Percentiles rank a stretch among this genome's conserved stretches.
Conservation (phyloP, 257 asterid species). For the Paulownia fortunei region DNA sequence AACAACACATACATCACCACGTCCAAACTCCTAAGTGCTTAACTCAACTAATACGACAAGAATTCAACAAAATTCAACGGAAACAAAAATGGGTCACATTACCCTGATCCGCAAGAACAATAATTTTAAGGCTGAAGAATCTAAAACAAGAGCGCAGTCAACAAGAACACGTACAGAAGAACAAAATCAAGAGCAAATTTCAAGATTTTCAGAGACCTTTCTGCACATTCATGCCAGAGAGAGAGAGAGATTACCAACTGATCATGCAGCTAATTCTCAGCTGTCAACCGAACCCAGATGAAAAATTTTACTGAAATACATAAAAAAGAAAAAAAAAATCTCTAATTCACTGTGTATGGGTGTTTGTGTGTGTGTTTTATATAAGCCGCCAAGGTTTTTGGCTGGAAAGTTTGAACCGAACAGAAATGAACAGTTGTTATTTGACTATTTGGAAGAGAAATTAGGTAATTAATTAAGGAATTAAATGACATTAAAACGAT, state of each 20-base stretch:
- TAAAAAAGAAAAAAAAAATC: not conserved
- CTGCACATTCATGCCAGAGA: constrained; percentile 1
- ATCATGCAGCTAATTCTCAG: constrained; percentile 35
- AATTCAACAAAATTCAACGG: constrained; percentile 20
- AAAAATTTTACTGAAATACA: not conserved
- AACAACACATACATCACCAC: not conserved
- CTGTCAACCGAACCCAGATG: constrained; percentile 41
- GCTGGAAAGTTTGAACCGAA: constrained; percentile 42
- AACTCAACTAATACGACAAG: constrained; percentile 1
- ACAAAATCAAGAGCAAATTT: constrained; percentile 18
- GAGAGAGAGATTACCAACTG: constrained; percentile 33
- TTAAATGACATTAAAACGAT: no score
- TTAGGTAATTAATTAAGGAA: not conserved
- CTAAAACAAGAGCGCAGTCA: constrained; percentile 1
- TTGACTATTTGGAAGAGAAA: not conserved
- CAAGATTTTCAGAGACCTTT: not conserved
- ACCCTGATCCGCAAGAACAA: constrained; percentile 17
- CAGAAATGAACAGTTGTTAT: not conserved
- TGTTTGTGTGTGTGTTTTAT: not conserved
- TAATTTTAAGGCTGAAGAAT: not conserved
- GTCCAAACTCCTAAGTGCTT: constrained; percentile 1
- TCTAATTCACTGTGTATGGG: not conserved
- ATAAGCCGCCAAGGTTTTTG: constrained; percentile 50
- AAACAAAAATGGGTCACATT: constrained; percentile 30
- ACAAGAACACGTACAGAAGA: constrained; percentile 16